phyloP scores from a whole-genome alignment of 139 green algal genomes.

The Asterochloris erici region DNA sequence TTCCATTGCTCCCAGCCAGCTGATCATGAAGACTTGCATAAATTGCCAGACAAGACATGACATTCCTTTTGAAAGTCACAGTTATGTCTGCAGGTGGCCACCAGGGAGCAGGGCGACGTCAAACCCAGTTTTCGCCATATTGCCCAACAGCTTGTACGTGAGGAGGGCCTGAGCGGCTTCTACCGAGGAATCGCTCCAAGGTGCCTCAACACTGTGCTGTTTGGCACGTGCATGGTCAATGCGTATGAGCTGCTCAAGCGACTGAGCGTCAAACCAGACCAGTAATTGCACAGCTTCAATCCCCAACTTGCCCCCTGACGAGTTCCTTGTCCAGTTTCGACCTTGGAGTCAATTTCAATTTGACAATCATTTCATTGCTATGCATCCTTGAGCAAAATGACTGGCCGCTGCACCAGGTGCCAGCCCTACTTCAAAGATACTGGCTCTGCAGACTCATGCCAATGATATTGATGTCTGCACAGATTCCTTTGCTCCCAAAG shows the following conservation, averaged over 20 bases:
- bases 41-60: too few relatives aligned
- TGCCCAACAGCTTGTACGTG: slow-evolving; percentile 44
- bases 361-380: too few relatives aligned
- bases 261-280: slow-evolving; percentile 41
- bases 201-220: slow-evolving; percentile 68
- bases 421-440: too few relatives aligned
- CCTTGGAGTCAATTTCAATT: too few relatives aligned
- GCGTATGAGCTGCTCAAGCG: slow-evolving; percentile 80
- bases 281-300: too few relatives aligned
- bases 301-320: too few relatives aligned
- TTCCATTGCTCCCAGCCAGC: background rate
- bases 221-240: slow-evolving; percentile 25
- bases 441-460: too few relatives aligned
- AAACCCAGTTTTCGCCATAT: slow-evolving; percentile 23
- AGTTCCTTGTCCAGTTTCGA: too few relatives aligned
- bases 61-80: background rate
- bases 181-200: slow-evolving; percentile 65
- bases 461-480: too few relatives aligned
- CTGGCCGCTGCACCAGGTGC: too few relatives aligned
- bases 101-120: slow-evolving; percentile 22
- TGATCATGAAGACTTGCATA: background rate
- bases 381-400: too few relatives aligned
- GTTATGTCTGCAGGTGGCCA: slow-evolving; percentile 31
- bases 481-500: too few relatives aligned
- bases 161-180: slow-evolving; percentile 72